Percentiles rank a stretch among this genome's conserved stretches.
These are phyloP conservation scores for Hondaea fermentalgiana DNA, from an alignment of 108 stramenopile genomes.

Conservation along the genomic window DNA sequence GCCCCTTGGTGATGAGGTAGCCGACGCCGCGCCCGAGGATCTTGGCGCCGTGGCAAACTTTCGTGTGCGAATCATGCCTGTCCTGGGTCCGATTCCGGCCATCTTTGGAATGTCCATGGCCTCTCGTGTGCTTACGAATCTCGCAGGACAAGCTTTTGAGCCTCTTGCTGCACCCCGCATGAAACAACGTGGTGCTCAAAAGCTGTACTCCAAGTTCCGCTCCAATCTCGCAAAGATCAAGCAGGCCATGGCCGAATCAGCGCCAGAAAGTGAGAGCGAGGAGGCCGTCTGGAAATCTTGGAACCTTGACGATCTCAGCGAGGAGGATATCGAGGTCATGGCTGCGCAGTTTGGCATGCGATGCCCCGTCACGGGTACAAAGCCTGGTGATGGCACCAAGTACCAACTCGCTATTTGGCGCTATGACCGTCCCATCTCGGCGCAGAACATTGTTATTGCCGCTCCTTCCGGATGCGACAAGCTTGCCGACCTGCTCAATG, in stretches of 20 bases:
- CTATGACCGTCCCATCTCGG: not conserved
- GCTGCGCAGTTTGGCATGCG: not conserved
- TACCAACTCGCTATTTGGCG: not conserved
- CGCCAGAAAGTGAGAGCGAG: not conserved
- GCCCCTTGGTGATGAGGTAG: slow-evolving; percentile 20
- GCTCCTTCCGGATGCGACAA: not conserved
- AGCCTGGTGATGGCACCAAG: not conserved
- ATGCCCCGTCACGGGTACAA: not conserved
- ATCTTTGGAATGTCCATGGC: slow-evolving; percentile 90
- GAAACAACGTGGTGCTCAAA: not conserved
- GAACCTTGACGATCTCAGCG: not conserved
- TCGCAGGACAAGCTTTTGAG: slow-evolving; percentile 78
- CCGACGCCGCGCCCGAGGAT: slow-evolving; percentile 26
- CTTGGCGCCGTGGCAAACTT: slow-evolving; percentile 89
- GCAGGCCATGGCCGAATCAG: not conserved
- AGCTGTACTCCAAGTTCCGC: not conserved
- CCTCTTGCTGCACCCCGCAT: not conserved
- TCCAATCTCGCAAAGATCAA: not conserved
- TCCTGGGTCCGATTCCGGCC: slow-evolving; percentile 88
- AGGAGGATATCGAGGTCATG: not conserved
- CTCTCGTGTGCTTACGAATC: slow-evolving; percentile 70
- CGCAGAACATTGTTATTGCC: not conserved
- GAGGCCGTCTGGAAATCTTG: not conserved
- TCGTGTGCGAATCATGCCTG: slow-evolving; percentile 89
- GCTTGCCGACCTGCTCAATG: not conserved